Conservation (phyloP, 2,329 filamentous ascomycete genomes). For the Trichoderma sp. region DNA sequence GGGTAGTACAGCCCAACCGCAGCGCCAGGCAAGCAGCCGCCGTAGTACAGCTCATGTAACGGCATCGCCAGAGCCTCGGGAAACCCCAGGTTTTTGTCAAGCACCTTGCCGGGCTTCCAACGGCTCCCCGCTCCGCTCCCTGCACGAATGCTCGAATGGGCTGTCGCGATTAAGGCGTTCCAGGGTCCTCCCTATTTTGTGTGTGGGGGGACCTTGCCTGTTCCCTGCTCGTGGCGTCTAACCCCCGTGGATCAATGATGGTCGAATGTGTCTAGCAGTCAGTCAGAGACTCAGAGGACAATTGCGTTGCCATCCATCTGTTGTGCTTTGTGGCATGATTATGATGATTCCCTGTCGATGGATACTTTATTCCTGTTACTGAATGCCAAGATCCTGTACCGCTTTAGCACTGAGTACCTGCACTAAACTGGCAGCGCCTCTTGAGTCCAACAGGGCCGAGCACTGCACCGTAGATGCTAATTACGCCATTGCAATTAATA, state of each 20-base stretch:
- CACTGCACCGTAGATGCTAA: background rate
- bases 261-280: background rate
- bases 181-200: background rate
- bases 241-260: background rate
- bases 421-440: background rate
- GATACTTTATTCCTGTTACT: background rate
- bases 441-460: background rate
- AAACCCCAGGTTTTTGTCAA: conserved; percentile 5
- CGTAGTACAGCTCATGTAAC: background rate
- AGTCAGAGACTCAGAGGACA: background rate
- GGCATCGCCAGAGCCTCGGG: background rate
- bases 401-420: background rate
- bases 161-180: conserved; percentile 3
- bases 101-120: background rate
- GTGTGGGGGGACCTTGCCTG: conserved; percentile 14
- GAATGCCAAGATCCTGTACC: background rate
- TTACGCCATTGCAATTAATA: background rate
- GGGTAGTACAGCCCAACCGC: background rate
- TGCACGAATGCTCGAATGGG: background rate
- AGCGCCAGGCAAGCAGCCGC: background rate
- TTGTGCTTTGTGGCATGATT: background rate
- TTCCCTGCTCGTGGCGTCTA: conserved; percentile 17
- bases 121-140: conserved; percentile 12
- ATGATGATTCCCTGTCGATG: background rate
- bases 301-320: background rate